Conservation (phyloP, 2,329 filamentous ascomycete species). For the Fusarium floridanum region DNA sequence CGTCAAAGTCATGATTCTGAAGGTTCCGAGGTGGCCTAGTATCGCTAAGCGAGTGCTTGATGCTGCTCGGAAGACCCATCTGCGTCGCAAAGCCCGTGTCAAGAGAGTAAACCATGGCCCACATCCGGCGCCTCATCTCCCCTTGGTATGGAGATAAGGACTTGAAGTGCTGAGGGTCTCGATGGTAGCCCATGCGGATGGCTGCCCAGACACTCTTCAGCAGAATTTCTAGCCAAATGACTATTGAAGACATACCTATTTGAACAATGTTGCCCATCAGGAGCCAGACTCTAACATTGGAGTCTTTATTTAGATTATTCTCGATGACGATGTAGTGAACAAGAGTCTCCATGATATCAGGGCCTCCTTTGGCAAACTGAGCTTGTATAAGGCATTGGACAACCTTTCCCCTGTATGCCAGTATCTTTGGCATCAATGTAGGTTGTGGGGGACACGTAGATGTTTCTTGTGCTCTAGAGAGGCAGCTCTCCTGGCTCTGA, state of each 20-base stretch:
- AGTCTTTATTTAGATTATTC: background rate
- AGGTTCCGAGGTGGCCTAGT: background rate
- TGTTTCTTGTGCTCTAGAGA: background rate
- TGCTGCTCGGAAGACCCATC: background rate
- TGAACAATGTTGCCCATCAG: background rate
- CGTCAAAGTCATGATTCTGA: background rate
- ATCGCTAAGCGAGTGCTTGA: background rate
- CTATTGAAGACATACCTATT: background rate
- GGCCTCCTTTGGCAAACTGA: background rate
- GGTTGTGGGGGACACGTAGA: background rate
- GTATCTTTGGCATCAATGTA: background rate
- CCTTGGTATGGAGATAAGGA: background rate
- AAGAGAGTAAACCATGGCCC: background rate
- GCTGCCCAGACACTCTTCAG: background rate
- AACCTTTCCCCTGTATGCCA: background rate
- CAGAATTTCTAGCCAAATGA: background rate
- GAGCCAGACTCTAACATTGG: background rate
- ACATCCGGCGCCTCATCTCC: background rate
- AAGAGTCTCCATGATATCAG: background rate
- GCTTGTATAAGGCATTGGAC: background rate
- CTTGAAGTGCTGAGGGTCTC: background rate
- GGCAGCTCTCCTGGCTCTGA: background rate
- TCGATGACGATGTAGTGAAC: background rate
- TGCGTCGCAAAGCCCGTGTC: background rate
- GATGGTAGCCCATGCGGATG: background rate